A percentile compares a stretch with the other conserved stretches of the same genome.
Conservation (phyloP, 2,329 filamentous ascomycete genomes). For the Fusarium staphyleae region DNA sequence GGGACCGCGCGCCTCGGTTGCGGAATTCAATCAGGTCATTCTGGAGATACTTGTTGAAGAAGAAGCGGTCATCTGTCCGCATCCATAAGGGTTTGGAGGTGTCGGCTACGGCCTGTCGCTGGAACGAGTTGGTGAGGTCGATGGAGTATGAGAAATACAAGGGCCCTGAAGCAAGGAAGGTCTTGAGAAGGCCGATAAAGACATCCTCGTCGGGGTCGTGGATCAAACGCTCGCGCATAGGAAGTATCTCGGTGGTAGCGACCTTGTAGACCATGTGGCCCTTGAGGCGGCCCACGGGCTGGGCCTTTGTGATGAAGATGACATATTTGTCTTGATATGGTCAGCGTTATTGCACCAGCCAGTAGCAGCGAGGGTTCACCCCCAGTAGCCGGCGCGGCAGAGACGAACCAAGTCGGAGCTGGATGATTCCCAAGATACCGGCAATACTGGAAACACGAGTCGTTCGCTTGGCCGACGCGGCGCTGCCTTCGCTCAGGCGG, state of each 20-base stretch:
- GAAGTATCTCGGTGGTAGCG: conserved; percentile 87
- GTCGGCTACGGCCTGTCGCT: conserved; percentile 85
- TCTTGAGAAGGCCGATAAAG: conserved; percentile 83
- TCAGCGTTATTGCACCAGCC: conserved; percentile 30
- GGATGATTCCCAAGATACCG: conserved; percentile 92
- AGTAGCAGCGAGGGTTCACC: conserved; percentile 7
- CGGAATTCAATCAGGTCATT: conserved; percentile 92
- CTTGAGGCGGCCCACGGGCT: conserved; percentile 88
- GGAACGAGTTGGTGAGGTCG: conserved; percentile 96
- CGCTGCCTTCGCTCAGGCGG: conserved; percentile 79
- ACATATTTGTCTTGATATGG: conserved; percentile 81
- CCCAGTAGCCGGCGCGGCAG: conserved; percentile 19
- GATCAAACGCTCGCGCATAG: conserved; percentile 88
- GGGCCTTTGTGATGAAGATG: conserved; percentile 92
- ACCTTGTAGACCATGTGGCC: conserved; percentile 98
- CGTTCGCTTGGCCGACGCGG: conserved; percentile 75
- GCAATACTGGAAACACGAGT: conserved; percentile 86
- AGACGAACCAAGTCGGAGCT: conserved; percentile 82
- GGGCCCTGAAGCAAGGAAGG: conserved; percentile 80
- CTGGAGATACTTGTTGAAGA: conserved; percentile 96
- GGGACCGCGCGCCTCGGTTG: conserved; percentile 65
- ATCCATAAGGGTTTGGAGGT: conserved; percentile 81
- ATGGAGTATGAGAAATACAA: conserved; percentile 99
- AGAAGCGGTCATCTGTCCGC: conserved; percentile 94
- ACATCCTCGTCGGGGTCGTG: conserved; percentile 94